Evolutionary conservation across 2,329 filamentous ascomycete genomes (phyloP), one percentile per base, ranked within the genome.

Genomic region (Atkinsonella hypoxylon): DNA sequence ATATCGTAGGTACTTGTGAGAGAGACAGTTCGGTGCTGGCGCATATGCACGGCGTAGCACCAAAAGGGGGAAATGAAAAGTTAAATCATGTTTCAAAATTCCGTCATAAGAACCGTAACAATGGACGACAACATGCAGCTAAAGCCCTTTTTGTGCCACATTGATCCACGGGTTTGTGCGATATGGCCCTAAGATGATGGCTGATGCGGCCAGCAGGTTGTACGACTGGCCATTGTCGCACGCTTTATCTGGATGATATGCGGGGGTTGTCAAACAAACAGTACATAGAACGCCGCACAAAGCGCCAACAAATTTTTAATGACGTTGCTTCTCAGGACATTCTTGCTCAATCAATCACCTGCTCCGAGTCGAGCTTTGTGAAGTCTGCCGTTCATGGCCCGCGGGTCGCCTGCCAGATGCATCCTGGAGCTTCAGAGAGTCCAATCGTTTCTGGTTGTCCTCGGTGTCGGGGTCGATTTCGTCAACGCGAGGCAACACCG

Each of bases 341-440:
- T 10, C n/a, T 13, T 26, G 4, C 1, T 26, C 32, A 6, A 20
- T 47, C 26, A 65, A 71, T 69, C 70, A 74, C 66, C 74, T 71
- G 60, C 73, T 77, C 59, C 70, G 70, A 41, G 70, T 63, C 48
- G 76, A 80, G 54, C 78, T 72, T 61, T 75, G 73, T 56, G 79
- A 82, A 59, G 70, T 75, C 65, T 83, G 77, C 57, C 79, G 76
- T 63, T 83, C 81, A 59, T 81, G 78, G 51, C 71, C 62, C 45
- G 64, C 64, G 30, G 75, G 71, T 55, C 75, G 76, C 58, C 79
- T 76, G 58, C 87, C 83, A 34, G 61, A 56, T 59, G 78, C 87
- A 67, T 97, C 91, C 65, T 95, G 87, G 62, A 97, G 75, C 66
- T 93, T 89, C 59, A 97, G 75, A 48, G 89, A 90, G 68, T 96